phyloP scores from a whole-genome alignment of 176 grass and related monocot genomes.

The Areca catechu region DNA sequence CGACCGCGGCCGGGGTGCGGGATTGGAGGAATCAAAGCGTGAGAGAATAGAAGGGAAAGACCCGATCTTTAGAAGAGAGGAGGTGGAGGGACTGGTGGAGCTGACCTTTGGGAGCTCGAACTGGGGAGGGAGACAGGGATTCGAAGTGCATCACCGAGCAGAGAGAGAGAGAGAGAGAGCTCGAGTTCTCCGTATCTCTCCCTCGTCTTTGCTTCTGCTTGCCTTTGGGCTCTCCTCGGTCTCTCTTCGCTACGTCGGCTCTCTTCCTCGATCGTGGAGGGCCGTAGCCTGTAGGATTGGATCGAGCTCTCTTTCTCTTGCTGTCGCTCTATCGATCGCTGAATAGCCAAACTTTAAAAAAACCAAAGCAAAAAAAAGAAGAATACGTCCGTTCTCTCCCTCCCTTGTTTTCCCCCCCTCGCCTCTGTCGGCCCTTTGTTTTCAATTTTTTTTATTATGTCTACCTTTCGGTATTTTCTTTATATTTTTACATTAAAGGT shows the following conservation, averaged over 20 bases:
- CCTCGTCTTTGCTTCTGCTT: not conserved
- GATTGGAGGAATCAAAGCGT: constrained; percentile 2
- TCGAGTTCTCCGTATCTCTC: not conserved
- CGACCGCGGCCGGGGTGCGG: not conserved
- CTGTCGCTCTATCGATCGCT: constrained; percentile 3
- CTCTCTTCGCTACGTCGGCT: too few relatives aligned
- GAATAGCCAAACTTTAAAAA: too few relatives aligned
- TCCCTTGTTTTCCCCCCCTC: not conserved
- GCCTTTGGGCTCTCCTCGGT: too few relatives aligned
- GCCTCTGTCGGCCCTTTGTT: too few relatives aligned
- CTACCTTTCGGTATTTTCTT: too few relatives aligned
- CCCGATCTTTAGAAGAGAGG: not conserved
- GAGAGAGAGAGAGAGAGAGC: not conserved
- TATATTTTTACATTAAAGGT: too few relatives aligned
- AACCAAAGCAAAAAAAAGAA: not conserved
- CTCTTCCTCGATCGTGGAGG: not conserved
- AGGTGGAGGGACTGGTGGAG: not conserved
- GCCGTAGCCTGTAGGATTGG: not conserved
- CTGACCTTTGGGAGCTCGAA: constrained; percentile 4
- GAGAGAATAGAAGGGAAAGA: not conserved
- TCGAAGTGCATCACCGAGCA: not conserved
- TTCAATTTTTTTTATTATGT: too few relatives aligned
- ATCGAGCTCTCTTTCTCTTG: not conserved
- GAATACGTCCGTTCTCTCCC: not conserved
- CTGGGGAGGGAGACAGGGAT: not conserved